A percentile compares a stretch with the other conserved stretches of the same genome.
Conservation (phyloP, 768 basidiomycete species). For the Tricholoma saponaceum region DNA sequence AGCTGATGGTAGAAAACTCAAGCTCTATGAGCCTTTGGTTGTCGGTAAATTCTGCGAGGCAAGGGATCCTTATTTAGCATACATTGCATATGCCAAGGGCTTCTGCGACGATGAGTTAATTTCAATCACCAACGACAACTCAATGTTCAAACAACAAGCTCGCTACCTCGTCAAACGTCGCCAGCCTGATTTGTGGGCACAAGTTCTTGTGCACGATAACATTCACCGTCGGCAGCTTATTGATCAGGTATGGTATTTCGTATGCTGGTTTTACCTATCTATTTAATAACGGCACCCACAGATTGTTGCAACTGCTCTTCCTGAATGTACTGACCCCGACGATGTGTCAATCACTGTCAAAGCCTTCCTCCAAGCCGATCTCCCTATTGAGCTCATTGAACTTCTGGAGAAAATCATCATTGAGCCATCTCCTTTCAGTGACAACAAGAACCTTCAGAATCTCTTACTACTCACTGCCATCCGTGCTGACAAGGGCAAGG, state of each 20-base stretch:
- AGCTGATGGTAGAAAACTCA: conserved; percentile 10
- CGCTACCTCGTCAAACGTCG: conserved; percentile 97
- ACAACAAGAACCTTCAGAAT: conserved; percentile 96
- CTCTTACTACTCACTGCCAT: conserved; percentile 92
- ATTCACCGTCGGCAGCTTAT: conserved; percentile 90
- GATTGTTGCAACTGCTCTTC: conserved; percentile 92
- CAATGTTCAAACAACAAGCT: conserved; percentile 99
- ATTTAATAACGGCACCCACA: conserved; percentile 23
- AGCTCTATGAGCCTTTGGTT: conserved; percentile 95
- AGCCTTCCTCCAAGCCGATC: conserved; percentile 94
- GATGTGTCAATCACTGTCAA: conserved; percentile 99
- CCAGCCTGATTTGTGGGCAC: conserved; percentile 92
- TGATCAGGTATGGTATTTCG: conserved; percentile 64
- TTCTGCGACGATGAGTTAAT: conserved; percentile 99
- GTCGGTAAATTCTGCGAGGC: conserved; percentile 99
- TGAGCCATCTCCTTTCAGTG: conserved; percentile 95
- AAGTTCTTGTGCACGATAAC: conserved; percentile 88
- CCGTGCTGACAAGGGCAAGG: conserved; percentile 97
- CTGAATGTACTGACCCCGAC: conserved; percentile 96
- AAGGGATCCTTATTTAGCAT: conserved; percentile 96
- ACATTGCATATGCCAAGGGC: conserved; percentile 98
- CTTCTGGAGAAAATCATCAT: conserved; percentile 98
- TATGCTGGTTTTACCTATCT: not conserved
- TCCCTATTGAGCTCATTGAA: conserved; percentile 96
- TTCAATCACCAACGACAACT: conserved; percentile 95